phyloP scores from a whole-genome alignment of 1,139 yeast genomes.

The Scheffersomyces quercinus region DNA sequence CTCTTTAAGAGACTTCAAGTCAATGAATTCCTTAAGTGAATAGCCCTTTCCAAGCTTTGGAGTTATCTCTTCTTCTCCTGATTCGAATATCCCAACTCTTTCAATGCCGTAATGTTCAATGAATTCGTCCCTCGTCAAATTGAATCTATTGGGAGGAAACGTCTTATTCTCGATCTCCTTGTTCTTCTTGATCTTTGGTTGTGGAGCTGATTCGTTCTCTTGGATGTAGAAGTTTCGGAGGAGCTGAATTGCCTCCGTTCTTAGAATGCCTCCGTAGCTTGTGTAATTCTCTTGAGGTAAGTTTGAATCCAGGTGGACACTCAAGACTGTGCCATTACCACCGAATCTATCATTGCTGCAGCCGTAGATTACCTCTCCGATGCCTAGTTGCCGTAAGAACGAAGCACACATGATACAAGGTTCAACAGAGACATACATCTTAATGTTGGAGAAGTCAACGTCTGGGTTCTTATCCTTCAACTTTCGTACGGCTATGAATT shows the following conservation, averaged over 20 bases:
- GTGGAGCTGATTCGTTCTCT: constrained; percentile 85
- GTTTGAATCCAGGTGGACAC: constrained; percentile 54
- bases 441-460: constrained; percentile 57
- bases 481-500: constrained; percentile 59
- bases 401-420: constrained; percentile 99
- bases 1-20: constrained; percentile 13
- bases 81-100: constrained; percentile 15
- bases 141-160: constrained; percentile 52
- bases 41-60: constrained; percentile 31
- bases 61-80: constrained; percentile 27
- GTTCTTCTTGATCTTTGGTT: constrained; percentile 72
- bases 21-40: constrained; percentile 21
- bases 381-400: constrained; percentile 78
- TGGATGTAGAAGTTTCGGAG: constrained; percentile 79
- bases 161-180: constrained; percentile 67
- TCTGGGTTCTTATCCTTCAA: constrained; percentile 5
- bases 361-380: constrained; percentile 77
- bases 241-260: constrained; percentile 81
- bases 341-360: constrained; percentile 96
- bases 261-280: constrained; percentile 74
- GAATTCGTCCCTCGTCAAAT: constrained; percentile 47
- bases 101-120: constrained; percentile 49
- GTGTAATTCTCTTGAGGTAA: constrained; percentile 40
- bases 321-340: constrained; percentile 87
- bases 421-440: constrained; percentile 90